Evolutionary conservation across 129 eudicot genomes (phyloP).

Genomic region (Sambucus nigra): DNA sequence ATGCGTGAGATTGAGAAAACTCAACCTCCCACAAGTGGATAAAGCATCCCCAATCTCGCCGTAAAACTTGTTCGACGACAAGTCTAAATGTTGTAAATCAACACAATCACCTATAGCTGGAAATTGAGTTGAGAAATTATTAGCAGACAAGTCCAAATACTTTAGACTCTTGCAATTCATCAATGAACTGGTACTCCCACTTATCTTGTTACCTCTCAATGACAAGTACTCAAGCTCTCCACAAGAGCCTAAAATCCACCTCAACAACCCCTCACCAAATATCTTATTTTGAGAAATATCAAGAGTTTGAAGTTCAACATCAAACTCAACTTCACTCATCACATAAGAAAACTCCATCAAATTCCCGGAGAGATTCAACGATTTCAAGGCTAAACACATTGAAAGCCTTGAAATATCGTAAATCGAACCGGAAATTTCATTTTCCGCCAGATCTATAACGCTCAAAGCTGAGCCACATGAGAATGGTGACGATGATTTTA

Average conservation of each 20-base stretch:
- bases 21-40: constrained; percentile 32
- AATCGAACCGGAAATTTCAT: constrained; percentile 55
- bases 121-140: constrained; percentile 43
- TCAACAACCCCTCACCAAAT: constrained; percentile 34
- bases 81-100: constrained; percentile 38
- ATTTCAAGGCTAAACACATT: constrained; percentile 30
- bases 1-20: constrained; percentile 47
- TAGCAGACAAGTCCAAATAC: constrained; percentile 54
- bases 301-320: constrained; percentile 18
- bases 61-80: constrained; percentile 56
- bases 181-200: constrained; percentile 5
- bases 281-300: constrained; percentile 63
- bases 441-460: constrained; percentile 55
- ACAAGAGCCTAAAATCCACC: constrained; percentile 64
- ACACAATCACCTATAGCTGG: constrained; percentile 39
- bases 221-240: constrained; percentile 27
- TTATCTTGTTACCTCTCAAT: constrained; percentile 34
- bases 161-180: constrained; percentile 27
- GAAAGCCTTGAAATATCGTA: constrained; percentile 34
- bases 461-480: constrained; percentile 29
- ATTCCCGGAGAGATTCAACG: constrained; percentile 49
- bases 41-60: constrained; percentile 38
- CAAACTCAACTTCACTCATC: constrained; percentile 7
- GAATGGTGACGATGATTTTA: constrained; percentile 28
- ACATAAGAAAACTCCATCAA: constrained; percentile 32